Conservation (phyloP, 2,329 filamentous ascomycete species). For the Diaporthe helianthi region DNA sequence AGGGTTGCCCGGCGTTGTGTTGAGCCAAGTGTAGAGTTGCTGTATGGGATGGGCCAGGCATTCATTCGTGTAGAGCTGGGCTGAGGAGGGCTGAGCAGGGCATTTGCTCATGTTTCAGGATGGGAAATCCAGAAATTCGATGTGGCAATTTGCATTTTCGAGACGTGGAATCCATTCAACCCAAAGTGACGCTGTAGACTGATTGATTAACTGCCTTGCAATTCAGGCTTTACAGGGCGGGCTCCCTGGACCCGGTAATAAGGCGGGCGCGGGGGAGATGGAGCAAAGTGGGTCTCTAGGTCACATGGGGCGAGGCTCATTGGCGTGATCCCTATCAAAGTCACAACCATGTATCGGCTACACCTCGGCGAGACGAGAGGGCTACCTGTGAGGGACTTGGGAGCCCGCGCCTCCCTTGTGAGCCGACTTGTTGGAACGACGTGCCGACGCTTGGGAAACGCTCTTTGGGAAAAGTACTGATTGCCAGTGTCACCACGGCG, state of each 20-base stretch:
- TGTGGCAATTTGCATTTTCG: slow-evolving; percentile 12
- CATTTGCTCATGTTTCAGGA: slow-evolving; percentile 18
- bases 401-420: slow-evolving; percentile 25
- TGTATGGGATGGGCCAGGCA: not conserved
- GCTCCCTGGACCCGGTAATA: slow-evolving; percentile 2
- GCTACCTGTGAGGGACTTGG: slow-evolving; percentile 37
- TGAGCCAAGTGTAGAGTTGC: not conserved
- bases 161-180: not conserved
- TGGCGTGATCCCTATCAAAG: slow-evolving; percentile 23
- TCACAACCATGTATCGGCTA: slow-evolving; percentile 35
- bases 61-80: not conserved
- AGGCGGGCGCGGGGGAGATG: slow-evolving; percentile 10
- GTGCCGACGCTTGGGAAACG: slow-evolving; percentile 7
- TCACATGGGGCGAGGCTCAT: slow-evolving; percentile 27
- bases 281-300: slow-evolving; percentile 10
- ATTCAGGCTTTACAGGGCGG: slow-evolving; percentile 1
- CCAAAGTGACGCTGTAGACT: not conserved
- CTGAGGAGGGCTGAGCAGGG: not conserved
- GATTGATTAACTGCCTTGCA: slow-evolving; percentile 19
- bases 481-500: slow-evolving; percentile 28
- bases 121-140: slow-evolving; percentile 27
- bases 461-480: slow-evolving; percentile 26
- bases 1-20: not conserved
- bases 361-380: slow-evolving; percentile 31
- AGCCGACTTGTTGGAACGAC: slow-evolving; percentile 32